Evolutionary conservation across 495 filamentous ascomycete genomes (phyloP).

Genomic region (Xylaria curta): DNA sequence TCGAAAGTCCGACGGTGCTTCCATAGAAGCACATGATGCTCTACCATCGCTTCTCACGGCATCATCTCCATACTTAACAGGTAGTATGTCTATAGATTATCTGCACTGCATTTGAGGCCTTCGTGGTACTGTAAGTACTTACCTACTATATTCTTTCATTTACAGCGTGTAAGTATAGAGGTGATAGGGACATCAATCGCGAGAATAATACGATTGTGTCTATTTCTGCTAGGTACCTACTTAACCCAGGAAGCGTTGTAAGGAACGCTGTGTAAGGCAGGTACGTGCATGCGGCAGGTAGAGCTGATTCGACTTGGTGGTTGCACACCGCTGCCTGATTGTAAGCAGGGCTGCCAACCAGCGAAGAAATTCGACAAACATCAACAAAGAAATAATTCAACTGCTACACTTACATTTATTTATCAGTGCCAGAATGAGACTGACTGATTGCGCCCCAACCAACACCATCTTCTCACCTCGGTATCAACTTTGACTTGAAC

Average conservation of each 20-base stretch:
- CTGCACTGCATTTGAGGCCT: neutral
- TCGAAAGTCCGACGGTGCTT: neutral
- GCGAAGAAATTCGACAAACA: too few species aligned
- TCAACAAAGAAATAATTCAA: neutral
- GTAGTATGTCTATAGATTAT: neutral
- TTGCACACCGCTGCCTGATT: slow-evolving; percentile 1
- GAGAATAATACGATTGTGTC: neutral
- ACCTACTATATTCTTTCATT: neutral
- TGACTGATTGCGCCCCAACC: neutral
- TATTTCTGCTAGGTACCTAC: neutral
- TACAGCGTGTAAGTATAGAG: neutral
- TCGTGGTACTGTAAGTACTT: neutral
- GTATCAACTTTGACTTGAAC: neutral
- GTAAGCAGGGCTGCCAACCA: too few species aligned
- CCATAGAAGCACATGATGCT: neutral
- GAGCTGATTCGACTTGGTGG: neutral
- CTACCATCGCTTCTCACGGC: neutral
- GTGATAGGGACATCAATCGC: neutral
- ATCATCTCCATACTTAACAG: neutral
- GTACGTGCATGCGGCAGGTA: neutral
- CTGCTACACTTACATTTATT: neutral
- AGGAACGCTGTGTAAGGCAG: neutral
- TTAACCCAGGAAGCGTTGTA: too few species aligned
- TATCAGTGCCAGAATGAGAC: neutral
- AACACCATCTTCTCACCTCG: neutral